These are phyloP conservation scores for Phytopythium mirpurense DNA, from an alignment of 352 stramenopile species.

Conservation along the genomic window DNA sequence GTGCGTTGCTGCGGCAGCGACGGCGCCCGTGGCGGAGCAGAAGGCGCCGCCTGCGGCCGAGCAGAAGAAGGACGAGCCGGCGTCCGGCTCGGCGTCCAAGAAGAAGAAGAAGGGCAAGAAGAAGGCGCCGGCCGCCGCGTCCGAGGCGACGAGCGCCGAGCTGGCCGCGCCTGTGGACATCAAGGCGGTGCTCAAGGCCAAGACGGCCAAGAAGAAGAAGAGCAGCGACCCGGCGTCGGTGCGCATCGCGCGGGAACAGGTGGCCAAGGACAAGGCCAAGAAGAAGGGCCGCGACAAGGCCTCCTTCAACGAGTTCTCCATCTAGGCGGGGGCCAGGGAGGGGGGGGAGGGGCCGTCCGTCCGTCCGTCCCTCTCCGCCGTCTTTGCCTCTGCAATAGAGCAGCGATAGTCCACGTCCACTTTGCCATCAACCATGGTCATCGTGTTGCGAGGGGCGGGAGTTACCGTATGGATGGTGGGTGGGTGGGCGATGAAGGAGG, in stretches of 20 bases:
- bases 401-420: constrained; percentile 4
- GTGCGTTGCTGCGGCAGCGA: constrained; percentile 2
- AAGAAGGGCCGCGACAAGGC: constrained; percentile 75
- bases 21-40: constrained; percentile 2
- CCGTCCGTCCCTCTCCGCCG: too few relatives aligned
- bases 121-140: constrained; percentile 14
- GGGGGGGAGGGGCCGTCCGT: too few relatives aligned
- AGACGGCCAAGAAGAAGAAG: constrained; percentile 79
- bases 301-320: constrained; percentile 80
- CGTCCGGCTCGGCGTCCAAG: constrained; percentile 29
- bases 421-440: too few relatives aligned
- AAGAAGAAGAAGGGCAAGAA: constrained; percentile 69
- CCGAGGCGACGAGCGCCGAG: constrained; percentile 17
- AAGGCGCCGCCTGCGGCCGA: constrained; percentile 12
- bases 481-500: too few relatives aligned
- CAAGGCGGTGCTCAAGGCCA: constrained; percentile 66
- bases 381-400: background rate
- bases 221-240: constrained; percentile 46
- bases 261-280: constrained; percentile 61
- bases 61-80: constrained; percentile 24
- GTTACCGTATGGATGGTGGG: too few relatives aligned
- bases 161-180: constrained; percentile 51
- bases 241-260: constrained; percentile 66
- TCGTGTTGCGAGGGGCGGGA: too few relatives aligned
- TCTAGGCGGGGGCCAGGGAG: constrained; percentile 25